Base-by-base conservation (phyloP, 202 grass and related monocot species). In the Setaria italica region DNA sequence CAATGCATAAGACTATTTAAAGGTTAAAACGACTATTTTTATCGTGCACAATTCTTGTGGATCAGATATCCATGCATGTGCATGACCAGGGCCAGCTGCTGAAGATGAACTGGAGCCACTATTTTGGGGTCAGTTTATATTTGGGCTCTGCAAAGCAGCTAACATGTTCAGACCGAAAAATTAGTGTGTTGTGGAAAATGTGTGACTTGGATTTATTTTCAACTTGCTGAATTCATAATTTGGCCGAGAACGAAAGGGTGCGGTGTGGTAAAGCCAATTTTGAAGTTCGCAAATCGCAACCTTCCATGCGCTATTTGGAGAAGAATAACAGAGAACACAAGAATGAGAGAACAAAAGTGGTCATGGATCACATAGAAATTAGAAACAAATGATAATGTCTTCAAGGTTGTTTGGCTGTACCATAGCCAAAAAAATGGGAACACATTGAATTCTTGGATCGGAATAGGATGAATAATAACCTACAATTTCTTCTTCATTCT, bases 21-120 rank as follows among this genome's bases (percentile, higher is more conserved):
- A n/a, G 85, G 70, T 58, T 14, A 51, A 6, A 76, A 62, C 3
- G 15, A 20, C 89, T 87, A 87, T 84, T 90, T 90, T 90, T 87
- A 56, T 41, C 76, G 46, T 68, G 76, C 69, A 55, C 62, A 51
- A 41, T 69, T 71, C 81, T 80, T 43, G 64, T 58, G 81, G 81
- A 87, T 90, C 76, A 25, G 51, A 41, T 41, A 41, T 41, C 39
- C 39, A 41, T 41, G 82, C 81, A 41, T 47, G 43, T 53, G 79
- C 72, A 78, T 78, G 80, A 53, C 29, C 32, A 57, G 33, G 51
- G 19, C 51, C 57, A 42, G 63, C 53, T 62, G 65, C 64, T 74
- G 53, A 78, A 70, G 64, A 19, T 60, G 48, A 74, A 29, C 72
- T 82, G 64, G 72, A 12, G 7, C 5, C 11, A 30, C 86, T 83